Conservation (phyloP, 2,329 filamentous ascomycete genomes). For the Fusarium sp. region DNA sequence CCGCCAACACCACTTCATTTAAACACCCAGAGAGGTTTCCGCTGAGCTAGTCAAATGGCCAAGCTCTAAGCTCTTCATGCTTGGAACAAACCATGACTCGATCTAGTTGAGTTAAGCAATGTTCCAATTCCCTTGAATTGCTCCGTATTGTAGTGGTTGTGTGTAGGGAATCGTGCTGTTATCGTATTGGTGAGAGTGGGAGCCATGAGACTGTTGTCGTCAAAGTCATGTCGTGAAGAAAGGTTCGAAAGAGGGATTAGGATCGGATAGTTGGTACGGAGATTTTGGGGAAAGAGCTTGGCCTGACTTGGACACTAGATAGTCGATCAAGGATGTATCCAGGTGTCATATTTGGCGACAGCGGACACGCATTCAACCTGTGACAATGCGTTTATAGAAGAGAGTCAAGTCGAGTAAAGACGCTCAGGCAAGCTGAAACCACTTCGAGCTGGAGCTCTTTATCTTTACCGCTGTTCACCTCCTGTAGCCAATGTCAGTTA, state of each 20-base stretch:
- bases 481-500: conserved; percentile 58
- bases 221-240: conserved; percentile 33
- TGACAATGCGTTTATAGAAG: conserved; percentile 72
- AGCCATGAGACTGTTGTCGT: conserved; percentile 31
- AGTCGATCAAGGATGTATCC: conserved; percentile 35
- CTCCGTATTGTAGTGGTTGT: conserved; percentile 29
- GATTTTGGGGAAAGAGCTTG: conserved; percentile 32
- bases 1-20: conserved; percentile 31
- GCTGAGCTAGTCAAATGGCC: conserved; percentile 25
- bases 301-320: conserved; percentile 37
- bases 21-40: conserved; percentile 25
- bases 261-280: conserved; percentile 30
- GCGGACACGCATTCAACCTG: conserved; percentile 18
- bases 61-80: conserved; percentile 20
- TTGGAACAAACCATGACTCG: conserved; percentile 14
- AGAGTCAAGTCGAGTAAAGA: conserved; percentile 97
- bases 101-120: conserved; percentile 21
- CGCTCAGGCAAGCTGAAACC: conserved; percentile 94
- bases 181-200: conserved; percentile 20
- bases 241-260: conserved; percentile 26
- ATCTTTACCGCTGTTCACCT: conserved; percentile 87
- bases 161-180: conserved; percentile 15
- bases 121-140: conserved; percentile 35
- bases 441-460: conserved; percentile 97
- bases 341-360: conserved; percentile 23